phyloP scores from a whole-genome alignment of 2,329 filamentous ascomycete genomes.

The Corniculantispora saksenae region DNA sequence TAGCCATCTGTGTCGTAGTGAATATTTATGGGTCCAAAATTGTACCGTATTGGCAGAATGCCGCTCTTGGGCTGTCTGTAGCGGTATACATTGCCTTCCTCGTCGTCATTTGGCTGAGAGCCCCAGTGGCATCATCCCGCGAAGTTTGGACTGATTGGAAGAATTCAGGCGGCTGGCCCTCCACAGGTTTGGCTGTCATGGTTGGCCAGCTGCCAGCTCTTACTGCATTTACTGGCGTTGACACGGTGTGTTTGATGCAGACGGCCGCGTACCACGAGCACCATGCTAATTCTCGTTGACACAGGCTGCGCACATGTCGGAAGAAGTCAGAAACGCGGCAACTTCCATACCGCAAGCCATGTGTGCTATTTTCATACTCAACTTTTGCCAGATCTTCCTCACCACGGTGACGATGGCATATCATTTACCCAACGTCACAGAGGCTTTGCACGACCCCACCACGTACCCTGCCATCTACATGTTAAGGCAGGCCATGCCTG shows the following conservation, averaged over 20 bases:
- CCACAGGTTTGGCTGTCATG: slow-evolving; percentile 17
- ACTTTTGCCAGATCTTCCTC: slow-evolving; percentile 16
- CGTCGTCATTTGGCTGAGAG: slow-evolving; percentile 22
- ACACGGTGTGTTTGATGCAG: background rate
- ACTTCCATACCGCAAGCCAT: slow-evolving; percentile 21
- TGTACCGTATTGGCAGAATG: slow-evolving; percentile 21
- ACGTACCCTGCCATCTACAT: too few species aligned
- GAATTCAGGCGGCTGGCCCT: slow-evolving; percentile 22
- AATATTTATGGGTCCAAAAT: slow-evolving; percentile 17
- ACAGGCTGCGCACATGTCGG: slow-evolving; percentile 24
- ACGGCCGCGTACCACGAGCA: background rate
- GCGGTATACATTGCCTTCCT: slow-evolving; percentile 21
- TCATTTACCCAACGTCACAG: too few species aligned
- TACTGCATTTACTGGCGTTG: slow-evolving; percentile 18
- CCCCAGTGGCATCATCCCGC: slow-evolving; percentile 14
- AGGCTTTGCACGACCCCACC: too few species aligned
- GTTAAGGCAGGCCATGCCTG: too few species aligned
- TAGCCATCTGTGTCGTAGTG: slow-evolving; percentile 22
- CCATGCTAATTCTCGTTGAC: too few species aligned
- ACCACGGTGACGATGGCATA: too few species aligned
- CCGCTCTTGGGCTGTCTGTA: slow-evolving; percentile 20
- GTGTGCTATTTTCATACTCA: slow-evolving; percentile 20
- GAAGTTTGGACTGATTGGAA: slow-evolving; percentile 21
- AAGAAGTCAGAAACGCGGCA: slow-evolving; percentile 23
- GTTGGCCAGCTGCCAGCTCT: slow-evolving; percentile 22